These are phyloP conservation scores for Wickerhamomyces bisporus DNA, from an alignment of 805 yeast species.

Conservation along the genomic window DNA sequence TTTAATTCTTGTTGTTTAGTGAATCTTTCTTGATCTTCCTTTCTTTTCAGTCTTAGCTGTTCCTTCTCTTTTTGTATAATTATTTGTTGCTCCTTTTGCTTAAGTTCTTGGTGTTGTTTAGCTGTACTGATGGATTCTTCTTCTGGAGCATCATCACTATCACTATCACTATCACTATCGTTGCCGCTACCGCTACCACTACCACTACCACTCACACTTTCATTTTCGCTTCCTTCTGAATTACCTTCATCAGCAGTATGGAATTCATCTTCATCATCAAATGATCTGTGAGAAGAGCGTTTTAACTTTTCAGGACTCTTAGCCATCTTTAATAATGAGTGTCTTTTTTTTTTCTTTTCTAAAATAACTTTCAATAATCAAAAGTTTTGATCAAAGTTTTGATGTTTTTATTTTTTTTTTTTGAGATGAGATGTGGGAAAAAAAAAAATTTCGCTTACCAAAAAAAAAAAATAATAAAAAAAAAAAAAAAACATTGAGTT, in stretches of 20 bases:
- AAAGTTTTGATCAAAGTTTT: too few relatives aligned
- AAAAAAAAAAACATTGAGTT: too few relatives aligned
- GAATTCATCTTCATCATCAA: slow-evolving; percentile 17
- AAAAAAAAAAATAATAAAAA: too few relatives aligned
- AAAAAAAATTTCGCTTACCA: too few relatives aligned
- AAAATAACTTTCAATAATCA: neutral
- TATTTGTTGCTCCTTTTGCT: slow-evolving; percentile 23
- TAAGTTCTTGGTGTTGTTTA: slow-evolving; percentile 13
- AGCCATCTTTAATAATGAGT: too few relatives aligned
- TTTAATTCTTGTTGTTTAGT: slow-evolving; percentile 20
- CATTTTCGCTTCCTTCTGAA: slow-evolving; percentile 1
- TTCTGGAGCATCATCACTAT: slow-evolving; percentile 44
- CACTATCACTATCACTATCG: slow-evolving; percentile 2
- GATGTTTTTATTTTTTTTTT: too few relatives aligned
- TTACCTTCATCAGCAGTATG: slow-evolving; percentile 17
- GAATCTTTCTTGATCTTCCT: slow-evolving; percentile 19
- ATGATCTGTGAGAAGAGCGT: slow-evolving; percentile 11
- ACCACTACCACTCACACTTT: slow-evolving; percentile 9
- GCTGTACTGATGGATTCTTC: slow-evolving; percentile 35
- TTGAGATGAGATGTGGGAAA: too few relatives aligned
- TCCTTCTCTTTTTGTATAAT: slow-evolving; percentile 22
- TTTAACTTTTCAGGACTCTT: slow-evolving; percentile 5
- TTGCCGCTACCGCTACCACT: slow-evolving; percentile 3
- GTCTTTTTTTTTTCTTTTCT: too few relatives aligned
- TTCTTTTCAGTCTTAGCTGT: slow-evolving; percentile 24